Base-by-base conservation (phyloP, 306 rosid genomes). In the Trifolium pratense region DNA sequence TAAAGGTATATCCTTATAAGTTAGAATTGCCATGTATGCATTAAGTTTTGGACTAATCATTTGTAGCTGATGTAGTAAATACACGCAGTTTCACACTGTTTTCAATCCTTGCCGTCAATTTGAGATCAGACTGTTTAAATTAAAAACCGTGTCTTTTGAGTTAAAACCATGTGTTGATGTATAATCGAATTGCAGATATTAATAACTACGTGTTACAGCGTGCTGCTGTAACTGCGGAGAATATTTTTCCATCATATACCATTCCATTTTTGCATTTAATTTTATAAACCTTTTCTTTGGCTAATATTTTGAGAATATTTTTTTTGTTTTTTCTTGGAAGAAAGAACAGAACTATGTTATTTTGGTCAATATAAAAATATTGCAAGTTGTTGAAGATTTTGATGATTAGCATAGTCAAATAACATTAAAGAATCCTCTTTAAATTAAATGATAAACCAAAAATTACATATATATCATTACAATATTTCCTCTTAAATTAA, bases 291-390 rank as follows among this genome's bases (percentile, higher is more conserved):
- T 21, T 58, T 56, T 63, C 68, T 62, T 34, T 20, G 1, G 73
- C 3, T 9, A n/a, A 21, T 58, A 36, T 1, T 23, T 48, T 58
- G 64, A 15, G 63, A 7, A 29, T 26, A 3, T 3, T 25, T 25
- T 25, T 25, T 3, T 26, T 25, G 1, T 0, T 25, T 25, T 25
- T 25, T 25, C 29, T 21, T 26, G 4, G 8, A 40, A 23, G 57
- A 78, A 37, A 74, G 63, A 48, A 78, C 57, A 68, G 37, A 70
- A 75, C 26, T 42, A 46, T 14, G 53, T 31, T 71, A 26, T 20
- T 55, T 32, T 43, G 37, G 32, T 7, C 16, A 9, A 9, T 56
- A 48, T 26, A 59, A 46, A 46, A 6, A 62, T 65, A 72, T 58
- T 48, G 31, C 8, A 3, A 48, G 39, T 4, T 15, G 14, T 48